Conservation (phyloP, 2,329 filamentous ascomycete species). For the Diaporthe citriasiana region DNA sequence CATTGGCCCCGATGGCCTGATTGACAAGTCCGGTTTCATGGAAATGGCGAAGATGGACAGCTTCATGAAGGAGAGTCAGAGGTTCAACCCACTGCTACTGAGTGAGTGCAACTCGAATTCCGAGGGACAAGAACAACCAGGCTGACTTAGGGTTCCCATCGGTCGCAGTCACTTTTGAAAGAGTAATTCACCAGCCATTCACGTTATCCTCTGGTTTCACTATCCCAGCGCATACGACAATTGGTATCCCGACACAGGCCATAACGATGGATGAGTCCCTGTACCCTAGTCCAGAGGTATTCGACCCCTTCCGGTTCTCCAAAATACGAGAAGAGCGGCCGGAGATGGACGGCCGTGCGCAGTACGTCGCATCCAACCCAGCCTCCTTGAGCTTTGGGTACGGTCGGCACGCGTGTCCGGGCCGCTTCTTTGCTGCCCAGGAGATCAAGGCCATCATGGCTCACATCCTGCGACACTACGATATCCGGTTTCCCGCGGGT, state of each 20-base stretch:
- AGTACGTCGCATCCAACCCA: slow-evolving; percentile 27
- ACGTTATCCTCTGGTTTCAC: slow-evolving; percentile 68
- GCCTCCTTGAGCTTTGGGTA: slow-evolving; percentile 25
- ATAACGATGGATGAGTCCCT: slow-evolving; percentile 55
- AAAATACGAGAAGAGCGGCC: slow-evolving; percentile 3
- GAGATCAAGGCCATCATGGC: slow-evolving; percentile 39
- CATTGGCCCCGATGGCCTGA: slow-evolving; percentile 49
- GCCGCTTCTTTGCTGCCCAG: slow-evolving; percentile 29
- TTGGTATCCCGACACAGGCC: slow-evolving; percentile 57
- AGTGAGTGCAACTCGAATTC: slow-evolving; percentile 48
- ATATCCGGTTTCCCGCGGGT: slow-evolving; percentile 12
- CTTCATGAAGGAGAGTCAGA: slow-evolving; percentile 51
- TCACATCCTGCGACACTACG: slow-evolving; percentile 22
- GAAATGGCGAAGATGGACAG: slow-evolving; percentile 52
- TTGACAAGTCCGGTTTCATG: slow-evolving; percentile 47
- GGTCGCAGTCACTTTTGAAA: slow-evolving; percentile 58
- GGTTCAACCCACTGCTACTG: slow-evolving; percentile 46
- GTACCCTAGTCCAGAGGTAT: slow-evolving; percentile 52
- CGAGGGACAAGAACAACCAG: not conserved
- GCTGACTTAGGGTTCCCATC: not conserved
- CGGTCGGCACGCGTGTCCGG: slow-evolving; percentile 32
- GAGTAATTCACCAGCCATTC: slow-evolving; percentile 64
- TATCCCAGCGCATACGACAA: slow-evolving; percentile 58
- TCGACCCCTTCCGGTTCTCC: slow-evolving; percentile 25
- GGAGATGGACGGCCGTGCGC: slow-evolving; percentile 16